Conservation (phyloP, 345 rosid genomes). For the Clausena lansium region DNA sequence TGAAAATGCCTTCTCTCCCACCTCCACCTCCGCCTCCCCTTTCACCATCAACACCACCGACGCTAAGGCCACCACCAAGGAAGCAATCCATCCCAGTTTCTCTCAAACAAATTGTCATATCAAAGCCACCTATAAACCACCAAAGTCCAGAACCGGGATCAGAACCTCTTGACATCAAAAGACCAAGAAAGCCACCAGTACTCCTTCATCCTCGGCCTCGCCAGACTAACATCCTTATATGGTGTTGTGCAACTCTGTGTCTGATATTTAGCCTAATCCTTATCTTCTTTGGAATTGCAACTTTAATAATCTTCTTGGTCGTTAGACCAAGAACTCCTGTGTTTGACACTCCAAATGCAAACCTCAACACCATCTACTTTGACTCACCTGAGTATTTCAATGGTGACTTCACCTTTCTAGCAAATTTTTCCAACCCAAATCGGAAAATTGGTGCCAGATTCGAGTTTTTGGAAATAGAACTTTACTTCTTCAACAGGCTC, state of each 20-base stretch:
- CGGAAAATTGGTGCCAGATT: conserved; percentile 60
- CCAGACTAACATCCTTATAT: conserved; percentile 57
- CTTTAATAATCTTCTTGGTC: conserved; percentile 57
- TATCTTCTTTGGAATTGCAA: conserved; percentile 77
- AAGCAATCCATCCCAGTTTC: conserved; percentile 35
- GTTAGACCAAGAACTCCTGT: conserved; percentile 65
- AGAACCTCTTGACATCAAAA: conserved; percentile 10
- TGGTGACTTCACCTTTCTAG: conserved; percentile 62
- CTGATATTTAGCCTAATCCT: conserved; percentile 70
- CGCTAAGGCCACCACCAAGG: conserved; percentile 30
- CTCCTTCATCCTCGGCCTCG: conserved; percentile 43
- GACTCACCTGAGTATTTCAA: conserved; percentile 81
- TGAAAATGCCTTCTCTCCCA: conserved; percentile 37
- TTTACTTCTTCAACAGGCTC: conserved; percentile 59
- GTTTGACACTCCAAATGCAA: conserved; percentile 72
- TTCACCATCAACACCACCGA: conserved; percentile 23
- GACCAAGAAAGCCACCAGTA: conserved; percentile 25
- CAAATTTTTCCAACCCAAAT: conserved; percentile 80
- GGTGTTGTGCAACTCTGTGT: conserved; percentile 78
- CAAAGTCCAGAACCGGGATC: conserved; percentile 18
- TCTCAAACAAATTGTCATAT: conserved; percentile 35
- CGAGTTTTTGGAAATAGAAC: conserved; percentile 53
- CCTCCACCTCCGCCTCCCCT: conserved; percentile 25
- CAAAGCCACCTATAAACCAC: conserved; percentile 38
- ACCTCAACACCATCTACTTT: conserved; percentile 69